These are phyloP conservation scores for Amanita molliuscula DNA, from an alignment of 768 basidiomycete species.

Conservation along the genomic window DNA sequence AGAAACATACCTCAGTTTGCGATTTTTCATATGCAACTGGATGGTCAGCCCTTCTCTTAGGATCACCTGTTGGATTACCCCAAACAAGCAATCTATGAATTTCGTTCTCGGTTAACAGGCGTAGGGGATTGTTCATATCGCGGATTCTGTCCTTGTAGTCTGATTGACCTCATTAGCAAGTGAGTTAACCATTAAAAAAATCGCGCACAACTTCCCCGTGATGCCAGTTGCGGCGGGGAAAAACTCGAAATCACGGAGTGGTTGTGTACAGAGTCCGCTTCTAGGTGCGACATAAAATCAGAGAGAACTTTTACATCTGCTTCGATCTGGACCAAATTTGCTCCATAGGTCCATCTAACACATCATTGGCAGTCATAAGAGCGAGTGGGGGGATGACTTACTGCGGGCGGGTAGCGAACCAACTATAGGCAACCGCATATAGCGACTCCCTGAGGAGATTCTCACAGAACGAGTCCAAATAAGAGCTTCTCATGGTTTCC, in stretches of 20 bases:
- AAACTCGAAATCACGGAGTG: slow-evolving; percentile 51
- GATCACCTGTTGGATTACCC: slow-evolving; percentile 79
- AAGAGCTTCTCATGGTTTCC: slow-evolving; percentile 81
- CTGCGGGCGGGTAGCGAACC: slow-evolving; percentile 95
- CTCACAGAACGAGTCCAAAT: slow-evolving; percentile 78
- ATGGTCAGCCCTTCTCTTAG: slow-evolving; percentile 55
- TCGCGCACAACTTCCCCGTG: slow-evolving; percentile 31
- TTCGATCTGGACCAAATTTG: slow-evolving; percentile 81
- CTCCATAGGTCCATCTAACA: slow-evolving; percentile 90
- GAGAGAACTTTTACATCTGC: slow-evolving; percentile 81
- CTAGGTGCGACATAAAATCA: slow-evolving; percentile 73
- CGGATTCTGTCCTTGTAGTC: slow-evolving; percentile 55
- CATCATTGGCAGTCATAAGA: slow-evolving; percentile 4
- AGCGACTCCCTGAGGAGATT: slow-evolving; percentile 61
- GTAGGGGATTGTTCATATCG: slow-evolving; percentile 63
- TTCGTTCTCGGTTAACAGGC: slow-evolving; percentile 84
- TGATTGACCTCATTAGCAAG: slow-evolving; percentile 12
- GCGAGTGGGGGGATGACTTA: slow-evolving; percentile 26
- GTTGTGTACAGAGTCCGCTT: slow-evolving; percentile 61
- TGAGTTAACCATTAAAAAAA: not conserved
- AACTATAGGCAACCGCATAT: slow-evolving; percentile 74
- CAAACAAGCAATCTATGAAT: slow-evolving; percentile 80
- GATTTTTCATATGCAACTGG: slow-evolving; percentile 40
- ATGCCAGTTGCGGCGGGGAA: slow-evolving; percentile 35
- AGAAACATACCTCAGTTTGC: slow-evolving; percentile 45